Percentiles rank a stretch among this genome's conserved stretches.
Evolutionary conservation across 2,329 filamentous ascomycete species (phyloP).

Genomic region (Penicillium janthinellum): DNA sequence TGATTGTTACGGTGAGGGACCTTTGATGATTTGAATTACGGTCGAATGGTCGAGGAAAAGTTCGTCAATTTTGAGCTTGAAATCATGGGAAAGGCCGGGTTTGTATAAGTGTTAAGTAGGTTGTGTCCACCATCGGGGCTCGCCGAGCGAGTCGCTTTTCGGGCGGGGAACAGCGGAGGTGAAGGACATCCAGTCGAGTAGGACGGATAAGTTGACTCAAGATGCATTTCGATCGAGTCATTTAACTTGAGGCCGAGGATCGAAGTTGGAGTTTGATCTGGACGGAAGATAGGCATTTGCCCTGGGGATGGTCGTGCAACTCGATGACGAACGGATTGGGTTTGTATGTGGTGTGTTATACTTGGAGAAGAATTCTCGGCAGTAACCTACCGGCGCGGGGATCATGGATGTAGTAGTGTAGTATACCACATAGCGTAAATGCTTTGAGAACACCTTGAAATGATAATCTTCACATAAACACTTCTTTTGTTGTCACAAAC

Average conservation of each 20-base stretch:
- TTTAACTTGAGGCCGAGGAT: neutral
- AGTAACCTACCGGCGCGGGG: too few species aligned
- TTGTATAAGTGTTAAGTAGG: constrained; percentile 9
- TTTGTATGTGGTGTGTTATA: too few species aligned
- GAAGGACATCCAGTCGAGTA: neutral
- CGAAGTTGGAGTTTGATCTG: constrained; percentile 22
- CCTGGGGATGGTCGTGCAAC: constrained; percentile 43
- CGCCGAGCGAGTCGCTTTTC: constrained; percentile 16
- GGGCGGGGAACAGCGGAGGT: constrained; percentile 15
- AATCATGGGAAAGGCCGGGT: neutral
- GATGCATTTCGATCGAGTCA: neutral
- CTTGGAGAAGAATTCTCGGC: too few species aligned
- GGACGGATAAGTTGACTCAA: too few species aligned
- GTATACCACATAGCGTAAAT: neutral
- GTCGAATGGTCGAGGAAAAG: neutral
- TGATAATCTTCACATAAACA: too few species aligned
- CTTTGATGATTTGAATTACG: neutral
- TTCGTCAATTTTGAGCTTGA: neutral
- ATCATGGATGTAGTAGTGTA: neutral
- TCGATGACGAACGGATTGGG: too few species aligned
- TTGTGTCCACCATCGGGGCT: constrained; percentile 18
- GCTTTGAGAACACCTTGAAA: neutral
- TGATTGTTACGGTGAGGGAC: constrained; percentile 11
- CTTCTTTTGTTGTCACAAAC: too few species aligned
- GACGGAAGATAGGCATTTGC: constrained; percentile 34